Evolutionary conservation across 768 basidiomycete genomes (phyloP).

Genomic region (Pulveroboletus sp.): DNA sequence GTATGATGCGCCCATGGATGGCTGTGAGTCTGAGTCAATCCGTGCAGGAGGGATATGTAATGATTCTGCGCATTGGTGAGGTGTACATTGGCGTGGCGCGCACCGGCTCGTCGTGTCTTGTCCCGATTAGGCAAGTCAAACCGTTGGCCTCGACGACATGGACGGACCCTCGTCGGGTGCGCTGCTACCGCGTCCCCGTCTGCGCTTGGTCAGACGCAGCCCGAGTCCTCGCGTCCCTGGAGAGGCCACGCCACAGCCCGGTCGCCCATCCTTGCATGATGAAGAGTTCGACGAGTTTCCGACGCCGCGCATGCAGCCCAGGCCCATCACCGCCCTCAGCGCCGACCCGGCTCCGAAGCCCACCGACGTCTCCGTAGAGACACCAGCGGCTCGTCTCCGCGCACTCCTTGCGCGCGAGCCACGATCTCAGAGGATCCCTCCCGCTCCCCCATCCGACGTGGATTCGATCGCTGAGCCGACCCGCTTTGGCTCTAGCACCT

Average conservation of each 20-base stretch:
- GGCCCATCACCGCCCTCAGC: slow-evolving; percentile 16
- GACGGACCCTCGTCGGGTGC: slow-evolving; percentile 17
- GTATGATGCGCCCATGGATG: neutral
- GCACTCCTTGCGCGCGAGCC: slow-evolving; percentile 54
- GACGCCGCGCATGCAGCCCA: slow-evolving; percentile 27
- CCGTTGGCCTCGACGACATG: neutral
- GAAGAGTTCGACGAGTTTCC: slow-evolving; percentile 31
- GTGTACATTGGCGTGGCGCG: neutral
- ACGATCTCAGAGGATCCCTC: slow-evolving; percentile 29
- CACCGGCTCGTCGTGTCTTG: neutral
- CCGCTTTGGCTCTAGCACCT: slow-evolving; percentile 28
- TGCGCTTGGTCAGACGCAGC: slow-evolving; percentile 19
- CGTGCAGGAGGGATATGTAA: neutral
- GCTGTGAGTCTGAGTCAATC: neutral
- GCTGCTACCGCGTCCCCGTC: slow-evolving; percentile 20
- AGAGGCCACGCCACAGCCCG: slow-evolving; percentile 22
- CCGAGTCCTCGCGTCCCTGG: slow-evolving; percentile 12
- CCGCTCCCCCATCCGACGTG: slow-evolving; percentile 27
- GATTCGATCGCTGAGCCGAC: slow-evolving; percentile 15
- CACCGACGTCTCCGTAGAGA: slow-evolving; percentile 31
- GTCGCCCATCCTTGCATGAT: slow-evolving; percentile 20
- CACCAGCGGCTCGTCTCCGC: slow-evolving; percentile 60
- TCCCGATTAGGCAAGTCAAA: neutral
- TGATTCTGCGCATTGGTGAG: neutral
- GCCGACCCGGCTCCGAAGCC: slow-evolving; percentile 2